Conservation (phyloP, 768 basidiomycete species). For the Paxillus involutus region DNA sequence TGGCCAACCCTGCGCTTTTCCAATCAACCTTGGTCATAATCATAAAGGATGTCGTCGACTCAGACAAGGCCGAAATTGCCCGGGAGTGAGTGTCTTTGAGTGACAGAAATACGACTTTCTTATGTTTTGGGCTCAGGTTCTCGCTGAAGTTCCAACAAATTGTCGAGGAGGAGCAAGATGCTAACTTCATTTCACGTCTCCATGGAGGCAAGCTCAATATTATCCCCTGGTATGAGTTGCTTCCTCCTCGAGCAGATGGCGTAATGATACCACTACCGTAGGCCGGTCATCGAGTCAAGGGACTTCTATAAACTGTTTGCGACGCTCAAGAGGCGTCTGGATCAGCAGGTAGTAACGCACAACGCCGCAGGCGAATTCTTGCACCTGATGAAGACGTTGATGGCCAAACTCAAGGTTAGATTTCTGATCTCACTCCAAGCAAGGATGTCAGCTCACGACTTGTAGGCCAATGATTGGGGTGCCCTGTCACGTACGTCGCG, state of each 20-base stretch:
- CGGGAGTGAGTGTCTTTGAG: conserved; percentile 44
- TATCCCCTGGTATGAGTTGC: conserved; percentile 46
- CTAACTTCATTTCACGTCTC: conserved; percentile 61
- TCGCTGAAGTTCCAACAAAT: conserved; percentile 58
- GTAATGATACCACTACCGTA: not conserved
- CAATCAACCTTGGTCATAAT: conserved; percentile 60
- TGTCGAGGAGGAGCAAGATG: conserved; percentile 55
- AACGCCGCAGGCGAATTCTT: conserved; percentile 52
- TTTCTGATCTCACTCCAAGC: not conserved
- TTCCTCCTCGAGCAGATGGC: not conserved
- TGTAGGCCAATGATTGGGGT: conserved; percentile 62
- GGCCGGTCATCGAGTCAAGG: conserved; percentile 60
- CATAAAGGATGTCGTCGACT: conserved; percentile 68
- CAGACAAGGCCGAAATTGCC: conserved; percentile 57
- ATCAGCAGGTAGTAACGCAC: conserved; percentile 49
- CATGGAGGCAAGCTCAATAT: conserved; percentile 56
- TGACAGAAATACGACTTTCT: not conserved
- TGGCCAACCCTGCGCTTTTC: conserved; percentile 57
- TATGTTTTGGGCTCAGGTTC: conserved; percentile 37
- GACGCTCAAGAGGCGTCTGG: conserved; percentile 43
- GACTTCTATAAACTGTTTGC: conserved; percentile 57
- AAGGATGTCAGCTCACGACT: not conserved
- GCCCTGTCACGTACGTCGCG: conserved; percentile 52
- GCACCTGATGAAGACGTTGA: conserved; percentile 55
- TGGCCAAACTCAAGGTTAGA: conserved; percentile 63